Base-by-base conservation (phyloP, 2,329 filamentous ascomycete genomes). In the Colletotrichum falcatum region DNA sequence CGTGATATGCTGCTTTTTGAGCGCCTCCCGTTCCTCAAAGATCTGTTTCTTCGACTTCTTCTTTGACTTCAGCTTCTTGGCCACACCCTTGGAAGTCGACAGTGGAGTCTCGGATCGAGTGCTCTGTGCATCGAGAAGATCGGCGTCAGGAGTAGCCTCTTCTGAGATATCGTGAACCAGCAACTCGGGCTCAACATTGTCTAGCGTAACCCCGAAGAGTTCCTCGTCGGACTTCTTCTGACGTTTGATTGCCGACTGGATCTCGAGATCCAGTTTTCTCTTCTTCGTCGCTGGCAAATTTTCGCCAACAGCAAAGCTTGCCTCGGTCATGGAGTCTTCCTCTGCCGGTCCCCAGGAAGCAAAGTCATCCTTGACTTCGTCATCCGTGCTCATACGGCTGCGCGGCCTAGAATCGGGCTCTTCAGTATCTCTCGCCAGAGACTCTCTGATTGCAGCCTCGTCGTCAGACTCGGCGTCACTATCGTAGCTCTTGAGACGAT, bases 381-480 rank as follows among this genome's bases (percentile, higher is more conserved):
- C 71, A 69, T 91, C 89, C 1, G 87, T 87, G 76, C 87, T 89
- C 85, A 90, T 87, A 51, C 92, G 93, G 79, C 93, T 97, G 54
- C 91, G 90, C 59, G 92, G 92, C 51, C 92, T 89, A 73, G 93
- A 97, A 71, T 96, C 95, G 42, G 90, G 90, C 74, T 96, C 95
- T 78, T 97, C 95, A 0, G 93, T 97, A 78, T 95, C 94, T 55
- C 91, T 87, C 16, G 88, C 89, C 59, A 91, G 81, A 16, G 92
- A 89, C 42, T 83, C 82, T 48, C 83, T 82, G 56, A 88, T 88
- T 73, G 89, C 88, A 1, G 81, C 83, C 66, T 98, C 94, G 74
- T 97, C 95, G 73, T 97, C 95, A 0, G 94, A 97, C 78, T 98
- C 94, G n/a, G 92, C 92, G 51, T 94, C 91, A 73, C 92, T 92